Base-by-base conservation (phyloP, 73 alveolate genomes). In the Paraurostyla sp. region DNA sequence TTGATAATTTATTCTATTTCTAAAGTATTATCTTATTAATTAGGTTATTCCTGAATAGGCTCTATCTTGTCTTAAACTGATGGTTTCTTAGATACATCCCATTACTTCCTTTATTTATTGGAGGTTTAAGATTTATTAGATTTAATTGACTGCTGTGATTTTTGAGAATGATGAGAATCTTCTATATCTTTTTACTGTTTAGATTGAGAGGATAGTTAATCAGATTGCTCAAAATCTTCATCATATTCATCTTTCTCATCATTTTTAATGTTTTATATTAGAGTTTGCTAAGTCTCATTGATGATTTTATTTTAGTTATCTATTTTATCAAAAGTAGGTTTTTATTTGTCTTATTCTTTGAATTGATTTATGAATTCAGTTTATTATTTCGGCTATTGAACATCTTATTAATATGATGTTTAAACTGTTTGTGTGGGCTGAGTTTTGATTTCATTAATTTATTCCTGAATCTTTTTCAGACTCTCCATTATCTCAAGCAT, bases 191-290 rank as follows among this genome's bases (percentile, higher is more conserved):
- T 65, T 36, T n/a, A n/a, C n/a, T n/a, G n/a, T n/a, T n/a, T n/a
- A n/a, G 13, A 35, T 65, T 56, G 41, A 4, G 40, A 20, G 6
- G 6, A 29, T 60, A 60, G 4, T 22, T 65, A 38, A 40, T 65
- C 82, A 7, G 82, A 65, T 38, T 65, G 36, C 42, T 65, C 82
- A 38, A 65, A 65, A 38, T 65, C 82, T 38, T 65, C 82, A 56
- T 65, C 16, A 65, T 65, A 65, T 18, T 65, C 82, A 65, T 65
- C 82, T 35, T 2, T 38, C 16, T 65, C 82, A 6, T 65, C 33
- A 40, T 38, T 40, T 9, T 27, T 54, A 54, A 54, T 6, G 40
- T 7, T 27, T 54, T 54, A n/a, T 54, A 9, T 18, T 7, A 54
- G 4, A 20, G 69, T 13, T 6, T 54, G 6, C n/a, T n/a, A n/a